Evolutionary conservation across 2,329 filamentous ascomycete species (phyloP).

Genomic region (Calonectria montana): DNA sequence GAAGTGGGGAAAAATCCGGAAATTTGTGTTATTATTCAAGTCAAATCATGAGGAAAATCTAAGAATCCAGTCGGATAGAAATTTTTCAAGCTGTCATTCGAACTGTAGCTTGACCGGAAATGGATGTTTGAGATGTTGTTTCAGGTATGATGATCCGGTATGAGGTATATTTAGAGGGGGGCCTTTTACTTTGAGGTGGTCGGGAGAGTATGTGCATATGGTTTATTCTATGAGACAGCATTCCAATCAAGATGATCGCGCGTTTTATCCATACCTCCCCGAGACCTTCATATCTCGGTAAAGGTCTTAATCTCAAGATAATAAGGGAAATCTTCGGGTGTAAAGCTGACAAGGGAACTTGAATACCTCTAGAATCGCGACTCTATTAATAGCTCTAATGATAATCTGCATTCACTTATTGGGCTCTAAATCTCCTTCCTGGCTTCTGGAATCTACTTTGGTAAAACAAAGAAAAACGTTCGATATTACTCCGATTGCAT

Average conservation of each 20-base stretch:
- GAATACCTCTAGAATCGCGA: no score
- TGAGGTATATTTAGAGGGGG: background rate
- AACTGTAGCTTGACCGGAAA: background rate
- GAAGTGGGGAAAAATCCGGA: background rate
- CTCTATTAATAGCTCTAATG: no score
- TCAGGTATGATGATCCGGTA: background rate
- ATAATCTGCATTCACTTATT: no score
- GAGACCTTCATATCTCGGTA: background rate
- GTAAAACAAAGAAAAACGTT: no score
- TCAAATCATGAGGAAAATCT: background rate
- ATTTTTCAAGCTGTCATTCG: background rate
- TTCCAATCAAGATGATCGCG: background rate
- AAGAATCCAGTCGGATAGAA: no score
- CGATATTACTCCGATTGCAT: no score
- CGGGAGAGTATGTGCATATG: accelerated
- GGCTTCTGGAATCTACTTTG: no score
- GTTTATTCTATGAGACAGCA: background rate
- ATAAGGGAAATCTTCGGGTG: no score
- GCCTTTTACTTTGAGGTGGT: no score
- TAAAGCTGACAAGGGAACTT: no score
- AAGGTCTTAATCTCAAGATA: no score
- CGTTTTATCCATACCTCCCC: background rate
- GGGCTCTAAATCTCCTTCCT: no score
- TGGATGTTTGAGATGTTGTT: background rate
- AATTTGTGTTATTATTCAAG: accelerated